phyloP scores from a whole-genome alignment of 2,329 filamentous ascomycete genomes.

The Dactylellina drechsleri region DNA sequence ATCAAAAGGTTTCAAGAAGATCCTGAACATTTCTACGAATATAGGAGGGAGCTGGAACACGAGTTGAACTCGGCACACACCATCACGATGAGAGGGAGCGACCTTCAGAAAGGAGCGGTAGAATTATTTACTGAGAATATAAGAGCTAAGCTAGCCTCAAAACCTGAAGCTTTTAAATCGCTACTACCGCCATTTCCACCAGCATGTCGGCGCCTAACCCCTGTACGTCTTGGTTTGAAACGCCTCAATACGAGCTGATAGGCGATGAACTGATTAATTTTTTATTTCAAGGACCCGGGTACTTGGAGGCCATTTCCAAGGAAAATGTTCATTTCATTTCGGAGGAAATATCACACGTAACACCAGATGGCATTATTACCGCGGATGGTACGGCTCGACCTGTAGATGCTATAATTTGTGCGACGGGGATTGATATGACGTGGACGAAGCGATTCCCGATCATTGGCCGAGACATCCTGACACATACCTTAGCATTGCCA shows the following conservation, averaged over 20 bases:
- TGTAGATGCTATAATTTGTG: constrained; percentile 69
- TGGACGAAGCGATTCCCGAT: constrained; percentile 68
- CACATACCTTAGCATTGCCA: constrained; percentile 68
- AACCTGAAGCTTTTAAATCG: constrained; percentile 42
- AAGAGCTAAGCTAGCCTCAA: constrained; percentile 31
- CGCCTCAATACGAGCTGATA: constrained; percentile 45
- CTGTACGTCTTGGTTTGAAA: constrained; percentile 60
- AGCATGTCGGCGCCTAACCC: constrained; percentile 58
- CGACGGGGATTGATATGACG: constrained; percentile 69
- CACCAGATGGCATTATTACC: constrained; percentile 66
- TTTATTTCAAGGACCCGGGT: constrained; percentile 57
- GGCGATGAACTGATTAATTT: background rate
- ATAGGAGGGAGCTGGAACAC: constrained; percentile 55
- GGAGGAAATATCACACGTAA: constrained; percentile 64
- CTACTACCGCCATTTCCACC: constrained; percentile 42
- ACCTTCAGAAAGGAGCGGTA: constrained; percentile 42
- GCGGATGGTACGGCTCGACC: constrained; percentile 65
- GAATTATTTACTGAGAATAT: constrained; percentile 39
- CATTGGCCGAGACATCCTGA: constrained; percentile 64
- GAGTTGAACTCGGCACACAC: constrained; percentile 55
- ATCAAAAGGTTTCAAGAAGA: constrained; percentile 55
- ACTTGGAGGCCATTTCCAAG: constrained; percentile 62
- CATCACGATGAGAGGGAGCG: constrained; percentile 55
- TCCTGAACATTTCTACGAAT: constrained; percentile 52
- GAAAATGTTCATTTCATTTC: constrained; percentile 66